A percentile compares a stretch with the other conserved stretches of the same genome.
These are phyloP conservation scores for Fusarium luffae DNA, from an alignment of 2,329 filamentous ascomycete species.

Conservation along the genomic window DNA sequence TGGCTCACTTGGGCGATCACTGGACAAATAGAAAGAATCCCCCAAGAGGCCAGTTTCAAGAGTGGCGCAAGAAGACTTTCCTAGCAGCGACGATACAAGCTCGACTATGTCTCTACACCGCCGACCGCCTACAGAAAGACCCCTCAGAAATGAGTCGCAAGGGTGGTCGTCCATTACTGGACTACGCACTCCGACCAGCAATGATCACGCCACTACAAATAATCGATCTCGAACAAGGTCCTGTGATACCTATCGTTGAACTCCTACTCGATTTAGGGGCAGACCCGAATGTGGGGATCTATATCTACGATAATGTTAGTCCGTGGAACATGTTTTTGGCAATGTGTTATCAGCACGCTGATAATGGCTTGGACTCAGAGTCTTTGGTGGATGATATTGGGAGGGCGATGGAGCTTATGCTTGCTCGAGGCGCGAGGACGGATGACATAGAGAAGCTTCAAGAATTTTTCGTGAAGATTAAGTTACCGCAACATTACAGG, in stretches of 20 bases:
- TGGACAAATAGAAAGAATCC: not conserved
- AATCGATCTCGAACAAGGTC: not conserved
- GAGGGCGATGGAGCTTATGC: not conserved
- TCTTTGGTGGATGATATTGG: not conserved
- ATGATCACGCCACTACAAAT: not conserved
- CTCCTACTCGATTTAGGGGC: not conserved
- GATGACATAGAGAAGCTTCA: not conserved
- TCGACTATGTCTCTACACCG: not conserved
- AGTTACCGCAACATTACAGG: not conserved
- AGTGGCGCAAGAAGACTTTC: not conserved
- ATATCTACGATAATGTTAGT: not conserved
- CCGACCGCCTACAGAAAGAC: not conserved
- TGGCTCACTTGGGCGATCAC: not conserved
- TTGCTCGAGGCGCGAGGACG: not conserved
- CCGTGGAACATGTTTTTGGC: not conserved
- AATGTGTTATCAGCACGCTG: not conserved
- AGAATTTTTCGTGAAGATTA: not conserved
- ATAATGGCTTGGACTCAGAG: not conserved
- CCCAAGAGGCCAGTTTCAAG: not conserved
- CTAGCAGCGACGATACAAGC: not conserved
- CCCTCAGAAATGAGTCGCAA: not conserved
- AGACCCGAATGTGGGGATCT: not conserved
- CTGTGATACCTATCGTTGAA: not conserved
- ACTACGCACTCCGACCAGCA: not conserved
- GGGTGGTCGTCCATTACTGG: not conserved